phyloP scores from a whole-genome alignment of 164 flowering plant genomes.

The Magnolia officinalis region DNA sequence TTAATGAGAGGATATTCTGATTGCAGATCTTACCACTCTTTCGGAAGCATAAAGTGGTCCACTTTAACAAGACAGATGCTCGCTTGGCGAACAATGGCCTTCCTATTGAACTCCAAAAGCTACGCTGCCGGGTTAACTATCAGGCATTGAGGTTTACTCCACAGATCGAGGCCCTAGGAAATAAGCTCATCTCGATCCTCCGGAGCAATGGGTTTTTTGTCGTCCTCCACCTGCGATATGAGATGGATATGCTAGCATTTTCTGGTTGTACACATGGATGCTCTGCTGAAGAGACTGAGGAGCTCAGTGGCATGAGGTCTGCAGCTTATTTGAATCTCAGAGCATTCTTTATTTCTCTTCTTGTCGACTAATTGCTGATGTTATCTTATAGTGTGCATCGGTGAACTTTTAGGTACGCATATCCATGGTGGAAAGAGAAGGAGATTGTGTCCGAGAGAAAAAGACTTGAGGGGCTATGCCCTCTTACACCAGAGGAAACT shows the following conservation, averaged over 20 bases:
- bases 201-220: slow-evolving; percentile 55
- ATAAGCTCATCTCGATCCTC: slow-evolving; percentile 52
- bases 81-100: slow-evolving; percentile 82
- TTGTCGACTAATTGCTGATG: not conserved
- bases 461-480: slow-evolving; percentile 74
- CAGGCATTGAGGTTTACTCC: slow-evolving; percentile 71
- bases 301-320: slow-evolving; percentile 68
- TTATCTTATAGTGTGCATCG: slow-evolving; percentile 1
- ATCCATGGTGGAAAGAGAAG: slow-evolving; percentile 93
- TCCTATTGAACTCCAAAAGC: slow-evolving; percentile 55
- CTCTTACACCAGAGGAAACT: slow-evolving; percentile 83
- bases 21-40: slow-evolving; percentile 75
- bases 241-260: slow-evolving; percentile 92
- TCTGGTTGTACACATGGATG: slow-evolving; percentile 87
- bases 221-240: slow-evolving; percentile 78
- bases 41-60: slow-evolving; percentile 47
- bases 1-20: not conserved
- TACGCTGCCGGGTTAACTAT: slow-evolving; percentile 76
- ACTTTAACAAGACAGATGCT: slow-evolving; percentile 74
- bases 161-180: slow-evolving; percentile 63
- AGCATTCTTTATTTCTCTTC: not conserved
- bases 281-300: slow-evolving; percentile 52
- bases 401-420: slow-evolving; percentile 56
- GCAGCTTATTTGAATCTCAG: not conserved
- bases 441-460: slow-evolving; percentile 70